Percentiles rank a stretch among this genome's conserved stretches.
phyloP scores from a whole-genome alignment of 2,329 filamentous ascomycete genomes.

The Scedosporium apiospermum region DNA sequence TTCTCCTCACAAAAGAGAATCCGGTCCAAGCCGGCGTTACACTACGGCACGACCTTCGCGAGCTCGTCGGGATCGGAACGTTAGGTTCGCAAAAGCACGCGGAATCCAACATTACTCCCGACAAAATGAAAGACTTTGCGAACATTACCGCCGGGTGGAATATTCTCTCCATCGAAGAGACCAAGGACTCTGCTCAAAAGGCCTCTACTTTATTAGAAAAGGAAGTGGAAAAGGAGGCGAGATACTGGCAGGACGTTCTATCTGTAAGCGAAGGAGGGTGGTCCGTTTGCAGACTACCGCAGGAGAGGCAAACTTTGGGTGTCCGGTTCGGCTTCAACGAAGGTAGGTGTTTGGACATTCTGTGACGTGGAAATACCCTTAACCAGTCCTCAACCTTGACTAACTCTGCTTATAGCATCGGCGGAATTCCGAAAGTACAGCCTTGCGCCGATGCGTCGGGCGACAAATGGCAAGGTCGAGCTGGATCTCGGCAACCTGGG shows the following conservation, averaged over 20 bases:
- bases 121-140: constrained; percentile 46
- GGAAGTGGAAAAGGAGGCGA: constrained; percentile 71
- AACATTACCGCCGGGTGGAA: constrained; percentile 61
- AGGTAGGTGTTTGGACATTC: constrained; percentile 28
- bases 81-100: constrained; percentile 59
- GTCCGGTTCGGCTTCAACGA: constrained; percentile 88
- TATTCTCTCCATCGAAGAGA: constrained; percentile 64
- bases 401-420: constrained; percentile 31
- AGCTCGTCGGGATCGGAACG: constrained; percentile 64
- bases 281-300: constrained; percentile 70
- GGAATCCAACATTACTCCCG: constrained; percentile 47
- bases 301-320: constrained; percentile 63
- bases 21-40: constrained; percentile 60
- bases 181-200: constrained; percentile 62
- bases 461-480: constrained; percentile 62
- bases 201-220: constrained; percentile 64
- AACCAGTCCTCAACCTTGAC: constrained; percentile 6
- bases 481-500: constrained; percentile 55
- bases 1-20: constrained; percentile 74
- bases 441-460: constrained; percentile 69
- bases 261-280: constrained; percentile 76
- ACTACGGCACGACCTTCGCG: constrained; percentile 60
- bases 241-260: constrained; percentile 82
- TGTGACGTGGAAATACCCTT: not conserved
- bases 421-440: constrained; percentile 57